Evolutionary conservation across 1,139 yeast genomes (phyloP).

Genomic region (Pichia sp.): DNA sequence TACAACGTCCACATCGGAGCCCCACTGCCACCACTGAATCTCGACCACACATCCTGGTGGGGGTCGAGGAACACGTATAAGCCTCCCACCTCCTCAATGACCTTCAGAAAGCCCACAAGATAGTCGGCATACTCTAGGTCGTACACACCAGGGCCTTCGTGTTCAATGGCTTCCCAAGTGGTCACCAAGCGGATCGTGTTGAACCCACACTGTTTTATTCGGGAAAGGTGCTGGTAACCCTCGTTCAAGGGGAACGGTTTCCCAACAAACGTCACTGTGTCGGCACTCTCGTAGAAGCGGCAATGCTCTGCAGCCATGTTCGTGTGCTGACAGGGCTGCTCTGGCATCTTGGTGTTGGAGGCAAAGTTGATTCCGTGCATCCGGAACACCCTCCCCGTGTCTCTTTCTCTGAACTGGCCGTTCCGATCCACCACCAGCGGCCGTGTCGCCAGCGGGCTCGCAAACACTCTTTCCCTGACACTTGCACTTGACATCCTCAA

Average conservation of each 20-base stretch:
- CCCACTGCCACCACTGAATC: constrained; percentile 91
- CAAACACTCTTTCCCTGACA: neutral
- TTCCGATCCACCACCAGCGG: constrained; percentile 23
- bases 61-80: constrained; percentile 80
- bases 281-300: constrained; percentile 62
- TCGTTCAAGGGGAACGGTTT: constrained; percentile 75
- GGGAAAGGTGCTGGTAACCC: constrained; percentile 60
- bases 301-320: constrained; percentile 44
- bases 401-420: constrained; percentile 59
- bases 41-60: constrained; percentile 94
- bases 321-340: constrained; percentile 51
- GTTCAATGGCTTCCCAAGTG: constrained; percentile 94
- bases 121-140: constrained; percentile 75
- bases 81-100: constrained; percentile 63
- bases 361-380: constrained; percentile 84
- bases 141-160: constrained; percentile 78
- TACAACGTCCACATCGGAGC: constrained; percentile 95
- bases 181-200: constrained; percentile 72
- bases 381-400: constrained; percentile 53
- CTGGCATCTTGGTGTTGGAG: constrained; percentile 71
- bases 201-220: constrained; percentile 79
- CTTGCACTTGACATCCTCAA: neutral
- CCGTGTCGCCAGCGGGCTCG: constrained; percentile 17
- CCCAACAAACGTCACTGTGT: constrained; percentile 71
- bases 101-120: constrained; percentile 57